These are phyloP conservation scores for Termitomyces sp. DNA, from an alignment of 768 basidiomycete species.

Conservation along the genomic window DNA sequence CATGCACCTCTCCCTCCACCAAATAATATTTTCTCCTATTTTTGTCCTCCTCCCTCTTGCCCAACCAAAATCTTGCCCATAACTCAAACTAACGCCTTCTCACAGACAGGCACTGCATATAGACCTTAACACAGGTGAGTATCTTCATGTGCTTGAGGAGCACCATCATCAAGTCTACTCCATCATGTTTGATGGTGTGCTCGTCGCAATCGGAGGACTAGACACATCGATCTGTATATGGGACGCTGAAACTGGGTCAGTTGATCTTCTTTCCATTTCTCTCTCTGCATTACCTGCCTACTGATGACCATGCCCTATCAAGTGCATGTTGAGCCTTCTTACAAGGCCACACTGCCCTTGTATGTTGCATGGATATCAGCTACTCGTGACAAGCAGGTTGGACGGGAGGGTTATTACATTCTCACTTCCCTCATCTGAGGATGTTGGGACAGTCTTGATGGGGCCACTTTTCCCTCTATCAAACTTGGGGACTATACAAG, in stretches of 20 bases:
- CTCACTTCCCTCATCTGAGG: not conserved
- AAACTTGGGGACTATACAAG: too few species aligned
- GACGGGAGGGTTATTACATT: slow-evolving; percentile 65
- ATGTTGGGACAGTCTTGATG: not conserved
- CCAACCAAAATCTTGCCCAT: too few species aligned
- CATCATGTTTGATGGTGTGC: slow-evolving; percentile 84
- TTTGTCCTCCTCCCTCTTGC: too few species aligned
- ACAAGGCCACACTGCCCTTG: slow-evolving; percentile 89
- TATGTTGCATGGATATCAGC: slow-evolving; percentile 57
- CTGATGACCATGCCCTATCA: slow-evolving; percentile 1
- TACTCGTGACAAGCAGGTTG: slow-evolving; percentile 82
- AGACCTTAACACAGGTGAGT: slow-evolving; percentile 88
- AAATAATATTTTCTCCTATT: too few species aligned
- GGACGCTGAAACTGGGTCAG: slow-evolving; percentile 84
- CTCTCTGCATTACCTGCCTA: not conserved
- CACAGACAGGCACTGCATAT: slow-evolving; percentile 64
- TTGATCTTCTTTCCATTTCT: not conserved
- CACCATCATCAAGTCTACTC: slow-evolving; percentile 90
- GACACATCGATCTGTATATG: slow-evolving; percentile 94
- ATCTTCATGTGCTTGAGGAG: slow-evolving; percentile 75
- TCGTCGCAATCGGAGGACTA: slow-evolving; percentile 82
- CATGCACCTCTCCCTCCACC: too few species aligned
- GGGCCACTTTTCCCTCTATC: too few species aligned
- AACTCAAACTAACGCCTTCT: not conserved
- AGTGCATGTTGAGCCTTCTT: slow-evolving; percentile 83